Evolutionary conservation across 75 land plant genomes (phyloP), one percentile per base, ranked within the genome.

Genomic region (Gnetum montanum): DNA sequence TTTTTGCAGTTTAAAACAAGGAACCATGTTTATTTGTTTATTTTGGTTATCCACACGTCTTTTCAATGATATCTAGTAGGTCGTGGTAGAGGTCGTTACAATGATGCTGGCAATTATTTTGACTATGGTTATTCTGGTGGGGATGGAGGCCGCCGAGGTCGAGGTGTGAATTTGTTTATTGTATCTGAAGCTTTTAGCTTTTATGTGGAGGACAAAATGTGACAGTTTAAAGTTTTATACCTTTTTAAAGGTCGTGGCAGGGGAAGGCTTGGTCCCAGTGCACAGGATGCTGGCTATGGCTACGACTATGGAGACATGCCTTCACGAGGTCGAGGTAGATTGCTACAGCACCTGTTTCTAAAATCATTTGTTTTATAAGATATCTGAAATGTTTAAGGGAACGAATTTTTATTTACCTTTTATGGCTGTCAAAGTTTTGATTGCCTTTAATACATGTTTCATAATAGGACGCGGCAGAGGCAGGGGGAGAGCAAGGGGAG

Each of bases 391-490:
- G 11, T 0, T 31, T 2, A 4, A 20, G 6, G 10, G 10, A n/a
- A 25, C 31, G 34, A 8, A 6, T 30, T 26, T 18, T 26, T 50
- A 8, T 6, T 16, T 18, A 11, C 16, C 16, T 41, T 11, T 15
- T 41, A 18, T 3, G 1, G 4, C 1, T 8, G 30, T 30, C 22
- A 3, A 18, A 19, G 4, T 30, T 3, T 6, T 8, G 20, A 13
- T 30, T 20, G 55, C 22, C 20, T 10, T 25, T 31, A 0, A 12
- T 33, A 1, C 8, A 31, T 31, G 23, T 12, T 19, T 12, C 1
- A 3, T 53, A 10, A 26, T 24, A 53, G 55, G 55, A 8, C 55
- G 55, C 33, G 55, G 55, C 34, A 53, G 55, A 10, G 55, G 55
- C 1, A 53, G 55, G 36, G 55, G 34, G 11, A 34, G 55, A 53